A percentile compares a stretch with the other conserved stretches of the same genome.
Evolutionary conservation across 345 rosid species (phyloP).

Genomic region (Acer campestre): DNA sequence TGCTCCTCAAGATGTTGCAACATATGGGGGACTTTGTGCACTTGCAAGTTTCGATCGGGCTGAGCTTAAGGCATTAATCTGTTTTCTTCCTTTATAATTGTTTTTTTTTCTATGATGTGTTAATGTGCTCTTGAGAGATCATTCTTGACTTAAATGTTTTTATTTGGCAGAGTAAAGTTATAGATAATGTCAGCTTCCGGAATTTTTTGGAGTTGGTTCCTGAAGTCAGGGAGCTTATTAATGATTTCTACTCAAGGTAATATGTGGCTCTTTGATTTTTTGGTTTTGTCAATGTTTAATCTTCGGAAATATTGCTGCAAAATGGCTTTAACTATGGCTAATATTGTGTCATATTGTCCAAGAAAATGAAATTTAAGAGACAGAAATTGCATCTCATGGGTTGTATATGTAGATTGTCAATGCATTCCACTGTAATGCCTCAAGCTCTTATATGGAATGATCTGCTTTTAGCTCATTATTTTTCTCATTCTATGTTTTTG

Average conservation of each 20-base stretch:
- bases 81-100: neutral
- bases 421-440: neutral
- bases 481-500: neutral
- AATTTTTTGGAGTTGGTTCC: conserved; percentile 96
- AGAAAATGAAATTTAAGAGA: neutral
- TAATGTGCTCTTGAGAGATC: conserved; percentile 1
- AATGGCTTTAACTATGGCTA: neutral
- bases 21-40: conserved; percentile 97
- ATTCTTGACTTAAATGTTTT: conserved; percentile 25
- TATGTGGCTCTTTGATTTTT: neutral
- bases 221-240: conserved; percentile 96
- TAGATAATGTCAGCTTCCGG: conserved; percentile 88
- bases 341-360: neutral
- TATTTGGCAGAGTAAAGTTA: conserved; percentile 79
- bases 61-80: conserved; percentile 75
- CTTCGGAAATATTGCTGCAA: conserved; percentile 1
- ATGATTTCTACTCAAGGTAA: conserved; percentile 96
- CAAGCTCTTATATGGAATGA: neutral
- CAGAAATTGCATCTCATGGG: neutral
- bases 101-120: conserved; percentile 1
- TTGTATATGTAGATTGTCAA: neutral
- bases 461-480: neutral
- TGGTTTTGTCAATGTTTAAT: conserved; percentile 2
- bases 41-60: conserved; percentile 97
- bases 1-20: conserved; percentile 99